These are phyloP conservation scores for Stereum hirsutum DNA, from an alignment of 1,284 basidiomycete species.

Conservation along the genomic window DNA sequence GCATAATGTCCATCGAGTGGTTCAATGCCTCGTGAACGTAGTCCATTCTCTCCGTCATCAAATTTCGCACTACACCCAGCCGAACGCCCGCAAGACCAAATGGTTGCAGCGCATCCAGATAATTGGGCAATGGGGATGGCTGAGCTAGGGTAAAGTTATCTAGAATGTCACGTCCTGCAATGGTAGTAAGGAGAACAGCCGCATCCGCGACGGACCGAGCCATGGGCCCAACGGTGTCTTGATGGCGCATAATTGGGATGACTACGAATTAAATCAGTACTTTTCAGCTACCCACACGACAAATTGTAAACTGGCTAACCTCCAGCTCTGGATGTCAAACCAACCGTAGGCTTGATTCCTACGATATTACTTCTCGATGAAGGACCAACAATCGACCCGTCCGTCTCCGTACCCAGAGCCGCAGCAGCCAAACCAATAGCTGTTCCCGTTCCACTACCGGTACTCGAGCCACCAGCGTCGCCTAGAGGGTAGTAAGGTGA, in stretches of 20 bases:
- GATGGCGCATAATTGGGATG: slow-evolving; percentile 38
- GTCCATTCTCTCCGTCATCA: slow-evolving; percentile 15
- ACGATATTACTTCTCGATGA: slow-evolving; percentile 43
- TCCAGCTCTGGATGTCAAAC: slow-evolving; percentile 53
- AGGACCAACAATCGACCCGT: slow-evolving; percentile 23
- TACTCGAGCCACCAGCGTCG: slow-evolving; percentile 23
- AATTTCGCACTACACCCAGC: slow-evolving; percentile 30
- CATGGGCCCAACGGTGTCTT: slow-evolving; percentile 43
- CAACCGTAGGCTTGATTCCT: slow-evolving; percentile 55
- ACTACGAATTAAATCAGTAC: slow-evolving; percentile 26
- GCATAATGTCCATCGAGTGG: slow-evolving; percentile 26
- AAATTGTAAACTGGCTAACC: slow-evolving; percentile 30
- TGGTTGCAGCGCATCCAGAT: slow-evolving; percentile 24
- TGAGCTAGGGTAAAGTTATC: slow-evolving; percentile 36
- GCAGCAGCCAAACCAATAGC: slow-evolving; percentile 8
- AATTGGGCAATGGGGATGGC: slow-evolving; percentile 29
- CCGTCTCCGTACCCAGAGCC: slow-evolving; percentile 24
- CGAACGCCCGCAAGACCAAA: slow-evolving; percentile 28
- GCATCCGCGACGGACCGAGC: slow-evolving; percentile 36
- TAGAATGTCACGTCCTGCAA: slow-evolving; percentile 33
- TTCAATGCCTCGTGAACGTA: slow-evolving; percentile 25
- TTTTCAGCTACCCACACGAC: no score
- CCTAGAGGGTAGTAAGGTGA: slow-evolving; percentile 15
- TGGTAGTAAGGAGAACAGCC: slow-evolving; percentile 30
- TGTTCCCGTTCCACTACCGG: slow-evolving; percentile 21